These are phyloP conservation scores for Blumeriella jaapii DNA, from an alignment of 2,329 filamentous ascomycete species.

Conservation along the genomic window DNA sequence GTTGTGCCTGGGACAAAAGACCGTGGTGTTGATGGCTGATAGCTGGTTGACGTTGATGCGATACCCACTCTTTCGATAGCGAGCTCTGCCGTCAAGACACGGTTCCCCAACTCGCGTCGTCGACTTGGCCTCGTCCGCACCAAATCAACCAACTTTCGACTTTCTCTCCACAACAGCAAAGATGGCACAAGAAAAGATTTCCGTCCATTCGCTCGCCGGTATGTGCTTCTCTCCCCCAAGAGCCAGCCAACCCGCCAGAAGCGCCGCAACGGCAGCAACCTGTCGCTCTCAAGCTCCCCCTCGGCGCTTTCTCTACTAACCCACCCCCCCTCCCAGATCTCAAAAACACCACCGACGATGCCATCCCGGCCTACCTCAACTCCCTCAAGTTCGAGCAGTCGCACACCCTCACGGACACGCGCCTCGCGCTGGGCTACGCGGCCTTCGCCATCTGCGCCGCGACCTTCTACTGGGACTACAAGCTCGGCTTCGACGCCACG, in stretches of 20 bases:
- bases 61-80: too few species aligned
- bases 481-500: slow-evolving; percentile 76
- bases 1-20: too few species aligned
- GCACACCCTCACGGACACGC: slow-evolving; percentile 70
- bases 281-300: too few species aligned
- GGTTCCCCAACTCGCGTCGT: slow-evolving; percentile 16
- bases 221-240: too few species aligned
- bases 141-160: slow-evolving; percentile 1
- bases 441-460: slow-evolving; percentile 70
- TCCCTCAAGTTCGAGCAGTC: slow-evolving; percentile 75
- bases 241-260: too few species aligned
- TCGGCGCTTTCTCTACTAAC: slow-evolving; percentile 11
- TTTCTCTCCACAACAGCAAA: slow-evolving; percentile 10
- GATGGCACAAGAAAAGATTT: slow-evolving; percentile 25
- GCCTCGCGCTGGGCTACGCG: slow-evolving; percentile 70
- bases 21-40: too few species aligned
- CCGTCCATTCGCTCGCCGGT: slow-evolving; percentile 26
- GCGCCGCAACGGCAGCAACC: too few species aligned
- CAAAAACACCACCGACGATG: slow-evolving; percentile 94
- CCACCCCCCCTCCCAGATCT: too few species aligned
- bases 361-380: slow-evolving; percentile 85
- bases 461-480: slow-evolving; percentile 87
- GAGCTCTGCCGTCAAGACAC: slow-evolving; percentile 24
- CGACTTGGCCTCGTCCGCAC: slow-evolving; percentile 1
- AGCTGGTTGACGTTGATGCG: too few species aligned